Evolutionary conservation across 2,329 filamentous ascomycete species (phyloP), one percentile per base, ranked within the genome.

Genomic region (Fusarium euwallaceae): DNA sequence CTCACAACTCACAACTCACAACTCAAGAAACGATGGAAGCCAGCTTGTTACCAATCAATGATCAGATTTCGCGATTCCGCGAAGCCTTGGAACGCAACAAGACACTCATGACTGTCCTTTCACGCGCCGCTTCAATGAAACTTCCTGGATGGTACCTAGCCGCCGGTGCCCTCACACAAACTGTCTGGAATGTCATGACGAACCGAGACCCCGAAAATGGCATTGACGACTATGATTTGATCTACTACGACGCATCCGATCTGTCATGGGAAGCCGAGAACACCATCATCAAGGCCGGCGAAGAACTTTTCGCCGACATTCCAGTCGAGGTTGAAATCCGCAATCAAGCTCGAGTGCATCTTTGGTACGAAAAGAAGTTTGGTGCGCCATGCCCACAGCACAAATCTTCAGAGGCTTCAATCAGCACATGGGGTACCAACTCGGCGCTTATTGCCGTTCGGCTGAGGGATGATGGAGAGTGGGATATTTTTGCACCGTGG

Each of bases 191-290:
- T 64, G 69, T 76, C 17, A 69, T 81, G 14, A 80, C 80, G 4
- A 56, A 67, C 8, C 69, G 78, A 7, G 74, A 78, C 4, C 75
- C 82, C 0, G 79, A 82, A 9, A 79, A 76, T 0, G 82, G 83
- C 48, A 84, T 84, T 61, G 56, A 75, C 16, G 83, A 84, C 71
- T 84, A 84, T 66, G 83, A 84, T 43, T 70, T 84, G 16, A 77
- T 84, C 22, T 84, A 84, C 55, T 80, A 78, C 11, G 82, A 84
- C 65, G 67, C 41, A 14, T 68, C 78, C 0, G 81, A 84, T 51
- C 60, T 82, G 3, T 84, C 82, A 0, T 84, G 77, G 72, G 81
- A 83, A 34, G 83, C 82, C 8, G 82, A 84, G 16, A 82, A 84
- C 71, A 59, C 55, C 1, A 71, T 79, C 4, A 84, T 84, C 20